Evolutionary conservation across 2,329 filamentous ascomycete genomes (phyloP), one percentile per base, ranked within the genome.

Genomic region (Pseudocercospora fuligena): DNA sequence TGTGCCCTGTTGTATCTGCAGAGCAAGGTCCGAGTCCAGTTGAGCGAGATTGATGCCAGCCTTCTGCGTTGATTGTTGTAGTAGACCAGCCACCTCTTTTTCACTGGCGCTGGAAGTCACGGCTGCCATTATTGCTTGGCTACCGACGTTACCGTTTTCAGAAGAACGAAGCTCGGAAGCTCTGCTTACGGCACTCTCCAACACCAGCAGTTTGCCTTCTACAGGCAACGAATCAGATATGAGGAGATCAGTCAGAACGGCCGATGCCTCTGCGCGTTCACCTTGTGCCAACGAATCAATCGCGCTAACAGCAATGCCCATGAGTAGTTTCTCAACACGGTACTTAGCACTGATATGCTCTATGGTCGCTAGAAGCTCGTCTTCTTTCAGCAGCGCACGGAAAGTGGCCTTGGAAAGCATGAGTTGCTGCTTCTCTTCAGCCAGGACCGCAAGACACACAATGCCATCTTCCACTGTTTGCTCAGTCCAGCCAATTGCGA

Each of bases 391-490:
- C 5, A 95, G 79, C 9, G 87, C 87, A 76, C 89, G 92, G 31
- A 90, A 86, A 3, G 94, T 88, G 67, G 87, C 87, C 73, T 85
- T 86, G 0, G 92, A 90, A 65, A 97, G 84, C 68, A 87, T 87
- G 67, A 88, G 87, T 3, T 89, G 86, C 2, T 88, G 88, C 75
- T 92, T 89, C 78, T 93, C 90, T 76, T 97, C 92, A 1, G 92
- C 91, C 49, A 98, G 82, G 21, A 97, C 89, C 3, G 92, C 89
- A 61, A 98, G 81, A 75, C 92, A 96, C 12, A 92, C 88, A 0
- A 97, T 84, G 11, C 90, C 93, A 16, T 92, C 88, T 19, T 88
- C 85, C 1, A 90, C 79, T 0, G 92, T 96, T 67, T 93, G 90
- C 51, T 84, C 80, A 1, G 88, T 90, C 89, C 93, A 96, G 8